Conservation (phyloP, 345 rosid species). For the Cardamine resedifolia region DNA sequence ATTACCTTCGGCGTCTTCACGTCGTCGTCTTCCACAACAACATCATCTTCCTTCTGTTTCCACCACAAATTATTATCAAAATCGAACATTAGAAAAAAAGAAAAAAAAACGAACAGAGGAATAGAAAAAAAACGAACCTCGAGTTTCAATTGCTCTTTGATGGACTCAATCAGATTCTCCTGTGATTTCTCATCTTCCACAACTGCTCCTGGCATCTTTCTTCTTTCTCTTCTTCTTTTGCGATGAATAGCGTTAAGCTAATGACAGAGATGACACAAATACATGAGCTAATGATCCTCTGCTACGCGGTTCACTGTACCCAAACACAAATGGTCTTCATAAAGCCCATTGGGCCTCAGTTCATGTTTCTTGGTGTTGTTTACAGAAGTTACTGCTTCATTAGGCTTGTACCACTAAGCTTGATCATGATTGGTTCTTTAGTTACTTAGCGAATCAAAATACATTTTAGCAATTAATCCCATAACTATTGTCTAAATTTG, state of each 20-base stretch:
- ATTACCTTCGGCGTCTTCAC: slow-evolving; percentile 56
- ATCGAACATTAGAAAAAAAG: neutral
- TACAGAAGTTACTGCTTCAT: neutral
- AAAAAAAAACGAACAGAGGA: neutral
- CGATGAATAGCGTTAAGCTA: no score
- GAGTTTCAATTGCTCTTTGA: slow-evolving; percentile 23
- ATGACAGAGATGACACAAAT: neutral
- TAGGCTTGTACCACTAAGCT: neutral
- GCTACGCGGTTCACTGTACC: slow-evolving; percentile 2
- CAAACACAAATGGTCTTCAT: neutral
- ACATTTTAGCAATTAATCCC: neutral
- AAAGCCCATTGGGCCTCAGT: slow-evolving; percentile 12
- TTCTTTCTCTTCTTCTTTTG: neutral
- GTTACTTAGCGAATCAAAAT: neutral
- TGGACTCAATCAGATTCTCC: slow-evolving; percentile 5
- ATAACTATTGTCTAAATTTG: neutral
- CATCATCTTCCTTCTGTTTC: slow-evolving; percentile 22
- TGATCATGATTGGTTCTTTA: neutral
- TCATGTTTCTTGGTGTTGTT: neutral
- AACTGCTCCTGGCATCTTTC: slow-evolving; percentile 33
- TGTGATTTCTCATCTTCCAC: slow-evolving; percentile 12
- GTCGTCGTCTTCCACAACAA: slow-evolving; percentile 58
- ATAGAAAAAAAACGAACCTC: neutral
- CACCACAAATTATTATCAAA: neutral
- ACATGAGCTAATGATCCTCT: neutral